A percentile compares a stretch with the other conserved stretches of the same genome.
Conservation (phyloP, 148 eudicot genomes). For the Simmondsia chinensis region DNA sequence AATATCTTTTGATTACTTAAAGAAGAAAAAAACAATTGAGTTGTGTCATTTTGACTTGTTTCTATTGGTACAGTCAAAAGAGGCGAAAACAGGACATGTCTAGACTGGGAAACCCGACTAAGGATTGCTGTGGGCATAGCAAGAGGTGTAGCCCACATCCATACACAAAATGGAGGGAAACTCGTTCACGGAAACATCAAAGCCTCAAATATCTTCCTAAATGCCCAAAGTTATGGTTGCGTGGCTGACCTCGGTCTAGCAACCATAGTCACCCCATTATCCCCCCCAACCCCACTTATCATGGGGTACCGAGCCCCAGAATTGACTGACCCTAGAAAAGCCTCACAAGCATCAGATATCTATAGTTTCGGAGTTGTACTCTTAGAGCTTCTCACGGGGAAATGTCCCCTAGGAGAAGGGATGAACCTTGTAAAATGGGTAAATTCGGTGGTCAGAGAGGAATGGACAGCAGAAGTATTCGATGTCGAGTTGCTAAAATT, state of each 20-base stretch:
- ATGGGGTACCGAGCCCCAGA: conserved; percentile 76
- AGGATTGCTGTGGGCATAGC: conserved; percentile 54
- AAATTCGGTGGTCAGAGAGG: conserved; percentile 74
- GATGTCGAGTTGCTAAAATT: conserved; percentile 61
- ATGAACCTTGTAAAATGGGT: conserved; percentile 71
- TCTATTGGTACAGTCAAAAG: conserved; percentile 38
- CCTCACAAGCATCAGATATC: conserved; percentile 65
- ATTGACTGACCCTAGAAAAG: conserved; percentile 45
- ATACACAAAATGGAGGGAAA: conserved; percentile 39
- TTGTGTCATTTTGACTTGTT: too few species aligned
- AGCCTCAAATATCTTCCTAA: conserved; percentile 71
- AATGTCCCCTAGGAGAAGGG: conserved; percentile 49
- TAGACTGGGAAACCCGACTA: conserved; percentile 69
- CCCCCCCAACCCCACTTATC: conserved; percentile 29
- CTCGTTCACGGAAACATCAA: conserved; percentile 85
- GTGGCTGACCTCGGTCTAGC: conserved; percentile 69
- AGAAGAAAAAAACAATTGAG: too few species aligned
- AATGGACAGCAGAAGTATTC: conserved; percentile 93
- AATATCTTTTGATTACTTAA: too few species aligned
- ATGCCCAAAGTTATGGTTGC: conserved; percentile 43
- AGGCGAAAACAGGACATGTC: conserved; percentile 36
- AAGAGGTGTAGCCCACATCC: conserved; percentile 64
- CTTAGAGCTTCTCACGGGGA: conserved; percentile 82
- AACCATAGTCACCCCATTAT: conserved; percentile 35
- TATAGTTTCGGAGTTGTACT: conserved; percentile 73